A percentile compares a stretch with the other conserved stretches of the same genome.
phyloP scores from a whole-genome alignment of 306 rosid genomes.

The Dalbergia oliveri region DNA sequence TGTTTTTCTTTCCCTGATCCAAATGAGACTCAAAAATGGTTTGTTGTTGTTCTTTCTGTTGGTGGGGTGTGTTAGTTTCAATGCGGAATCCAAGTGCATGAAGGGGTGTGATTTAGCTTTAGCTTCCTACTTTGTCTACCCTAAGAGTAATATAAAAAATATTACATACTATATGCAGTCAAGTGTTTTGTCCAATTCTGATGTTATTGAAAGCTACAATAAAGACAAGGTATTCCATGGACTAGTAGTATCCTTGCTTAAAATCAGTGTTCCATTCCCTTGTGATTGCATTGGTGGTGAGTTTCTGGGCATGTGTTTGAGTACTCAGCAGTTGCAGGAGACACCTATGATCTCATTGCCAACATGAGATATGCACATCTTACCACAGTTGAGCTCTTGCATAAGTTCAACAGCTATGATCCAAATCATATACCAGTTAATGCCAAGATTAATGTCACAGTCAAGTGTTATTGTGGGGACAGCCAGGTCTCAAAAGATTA shows the following conservation, averaged over 20 bases:
- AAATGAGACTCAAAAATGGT: conserved; percentile 56
- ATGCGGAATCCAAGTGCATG: conserved; percentile 62
- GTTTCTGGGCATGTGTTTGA: conserved; percentile 66
- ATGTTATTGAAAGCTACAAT: conserved; percentile 48
- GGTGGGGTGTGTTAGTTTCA: conserved; percentile 34
- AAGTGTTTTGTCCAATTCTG: neutral
- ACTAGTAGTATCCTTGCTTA: neutral
- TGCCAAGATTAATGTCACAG: conserved; percentile 57
- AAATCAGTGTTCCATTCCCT: conserved; percentile 62
- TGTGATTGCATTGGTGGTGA: conserved; percentile 63
- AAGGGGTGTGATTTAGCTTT: conserved; percentile 67
- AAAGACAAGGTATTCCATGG: conserved; percentile 24
- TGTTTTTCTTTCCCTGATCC: neutral
- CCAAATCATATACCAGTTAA: conserved; percentile 32
- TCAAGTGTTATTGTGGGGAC: conserved; percentile 77
- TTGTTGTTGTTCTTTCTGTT: conserved; percentile 40
- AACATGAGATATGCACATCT: conserved; percentile 48
- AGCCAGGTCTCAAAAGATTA: conserved; percentile 58
- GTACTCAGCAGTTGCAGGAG: conserved; percentile 48
- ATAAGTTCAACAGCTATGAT: conserved; percentile 52
- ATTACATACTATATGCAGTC: conserved; percentile 44
- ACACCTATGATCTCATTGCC: conserved; percentile 60
- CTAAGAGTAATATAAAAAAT: accelerated
- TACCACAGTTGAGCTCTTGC: conserved; percentile 61
- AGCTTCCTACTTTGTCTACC: conserved; percentile 60